Base-by-base conservation (phyloP, 2,329 filamentous ascomycete species). In the Aureobasidium sp. region DNA sequence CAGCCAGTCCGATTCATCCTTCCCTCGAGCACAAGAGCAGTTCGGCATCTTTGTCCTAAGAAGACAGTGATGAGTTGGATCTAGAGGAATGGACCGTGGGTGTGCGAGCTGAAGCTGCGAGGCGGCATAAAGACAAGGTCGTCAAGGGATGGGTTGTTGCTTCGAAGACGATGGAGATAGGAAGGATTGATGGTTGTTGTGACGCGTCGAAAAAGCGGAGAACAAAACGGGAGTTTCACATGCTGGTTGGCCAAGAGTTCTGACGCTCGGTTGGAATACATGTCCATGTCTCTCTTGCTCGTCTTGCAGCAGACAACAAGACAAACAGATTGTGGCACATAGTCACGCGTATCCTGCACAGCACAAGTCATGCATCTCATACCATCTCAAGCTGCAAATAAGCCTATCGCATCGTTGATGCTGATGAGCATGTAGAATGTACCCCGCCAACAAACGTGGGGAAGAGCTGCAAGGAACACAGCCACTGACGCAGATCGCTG, bases 401-500 rank as follows among this genome's bases (percentile, higher is more conserved):
- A 52, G 38, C 48, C 48, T 52, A 52, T 52, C 29, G 14, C 6
- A 3, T 34, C 3, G 29, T 19, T 21, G 27, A 17, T 29, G n/a
- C n/a, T n/a, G n/a, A n/a, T n/a, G n/a, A n/a, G n/a, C n/a, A 40
- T 37, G 6, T 12, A 24, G 19, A 25, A 41, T 14, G 27, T 34
- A 52, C 48, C 48, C 48, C 48, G 29, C 48, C 32, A 34, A 12
- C n/a, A 10, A 52, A 22, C 29, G 48, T 35, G 48, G 48, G 38
- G 48, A 35, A 19, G 37, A 29, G 32, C 48, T 52, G 48, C 48
- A 52, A 52, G 48, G 48, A 19, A 54, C 50, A 45, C 22, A 45
- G 38, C 42, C 41, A 47, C 34, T n/a, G 42, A 40, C 27, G 34
- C 19, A n/a, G 42, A 54, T 54, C 41, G 7, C 17, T 19, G 45